These are phyloP conservation scores for Picochlorum sp. DNA, from an alignment of 139 green algal genomes.

Conservation along the genomic window DNA sequence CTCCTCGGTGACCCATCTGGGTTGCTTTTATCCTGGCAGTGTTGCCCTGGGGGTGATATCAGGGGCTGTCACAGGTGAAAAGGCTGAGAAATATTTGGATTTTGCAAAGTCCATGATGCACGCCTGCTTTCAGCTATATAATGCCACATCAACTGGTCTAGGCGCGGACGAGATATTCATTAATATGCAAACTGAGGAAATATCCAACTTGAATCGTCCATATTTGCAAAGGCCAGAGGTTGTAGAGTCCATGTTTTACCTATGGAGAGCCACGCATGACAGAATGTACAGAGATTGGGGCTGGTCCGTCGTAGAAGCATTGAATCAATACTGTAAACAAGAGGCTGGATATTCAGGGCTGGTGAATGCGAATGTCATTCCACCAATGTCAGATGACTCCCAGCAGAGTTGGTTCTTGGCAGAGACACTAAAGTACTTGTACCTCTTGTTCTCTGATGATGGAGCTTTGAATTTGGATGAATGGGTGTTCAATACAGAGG, in stretches of 20 bases:
- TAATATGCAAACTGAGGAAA: slow-evolving; percentile 20
- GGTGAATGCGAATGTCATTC: slow-evolving; percentile 39
- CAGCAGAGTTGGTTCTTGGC: slow-evolving; percentile 70
- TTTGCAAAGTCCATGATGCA: slow-evolving; percentile 36
- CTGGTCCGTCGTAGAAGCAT: slow-evolving; percentile 63
- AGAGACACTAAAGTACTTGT: slow-evolving; percentile 81
- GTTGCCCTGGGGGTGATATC: slow-evolving; percentile 60
- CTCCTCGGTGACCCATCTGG: slow-evolving; percentile 67
- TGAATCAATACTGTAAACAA: slow-evolving; percentile 48
- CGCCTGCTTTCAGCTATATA: slow-evolving; percentile 49
- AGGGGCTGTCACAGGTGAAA: slow-evolving; percentile 13
- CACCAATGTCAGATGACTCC: slow-evolving; percentile 48
- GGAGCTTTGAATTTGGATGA: slow-evolving; percentile 48
- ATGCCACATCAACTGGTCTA: slow-evolving; percentile 33
- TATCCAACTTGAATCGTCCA: slow-evolving; percentile 24
- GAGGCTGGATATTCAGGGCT: slow-evolving; percentile 48
- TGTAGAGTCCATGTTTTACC: slow-evolving; percentile 56
- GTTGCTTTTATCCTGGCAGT: slow-evolving; percentile 74
- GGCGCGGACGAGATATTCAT: slow-evolving; percentile 40
- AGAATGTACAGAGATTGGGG: slow-evolving; percentile 55
- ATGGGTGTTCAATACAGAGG: slow-evolving; percentile 80
- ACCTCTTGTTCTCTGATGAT: slow-evolving; percentile 53
- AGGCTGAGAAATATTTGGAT: slow-evolving; percentile 34
- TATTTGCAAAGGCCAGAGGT: slow-evolving; percentile 66
- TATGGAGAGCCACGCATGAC: slow-evolving; percentile 58